phyloP scores from a whole-genome alignment of 495 filamentous ascomycete genomes.

The Monascus purpureus region DNA sequence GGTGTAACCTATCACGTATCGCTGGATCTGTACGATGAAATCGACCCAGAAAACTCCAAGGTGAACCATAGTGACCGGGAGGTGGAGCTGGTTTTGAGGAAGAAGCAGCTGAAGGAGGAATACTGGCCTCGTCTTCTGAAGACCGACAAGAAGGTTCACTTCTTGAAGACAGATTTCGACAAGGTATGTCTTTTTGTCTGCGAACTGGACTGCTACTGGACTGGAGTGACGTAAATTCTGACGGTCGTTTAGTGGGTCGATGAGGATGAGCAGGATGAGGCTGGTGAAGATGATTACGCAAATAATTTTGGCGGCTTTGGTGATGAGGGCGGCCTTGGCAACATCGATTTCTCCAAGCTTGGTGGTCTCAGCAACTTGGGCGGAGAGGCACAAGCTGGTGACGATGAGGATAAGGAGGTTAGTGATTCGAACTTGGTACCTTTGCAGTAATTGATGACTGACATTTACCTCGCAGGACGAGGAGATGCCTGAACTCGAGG shows the following conservation, averaged over 20 bases:
- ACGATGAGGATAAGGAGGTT: constrained; percentile 47
- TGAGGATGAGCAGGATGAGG: constrained; percentile 95
- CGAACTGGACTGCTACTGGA: constrained; percentile 1
- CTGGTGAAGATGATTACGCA: constrained; percentile 63
- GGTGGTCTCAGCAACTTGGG: constrained; percentile 49
- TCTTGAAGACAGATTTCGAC: constrained; percentile 97
- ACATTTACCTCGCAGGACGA: constrained; percentile 33
- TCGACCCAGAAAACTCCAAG: constrained; percentile 71
- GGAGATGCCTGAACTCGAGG: constrained; percentile 49
- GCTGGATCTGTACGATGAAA: constrained; percentile 83
- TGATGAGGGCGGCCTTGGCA: constrained; percentile 30
- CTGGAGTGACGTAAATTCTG: constrained; percentile 10
- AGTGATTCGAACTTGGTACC: constrained; percentile 19
- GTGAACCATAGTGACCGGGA: constrained; percentile 71
- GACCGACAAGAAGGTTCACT: constrained; percentile 78
- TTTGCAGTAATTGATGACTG: constrained; percentile 19
- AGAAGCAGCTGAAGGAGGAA: constrained; percentile 85
- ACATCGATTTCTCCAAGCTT: constrained; percentile 65
- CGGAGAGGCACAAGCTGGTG: constrained; percentile 34
- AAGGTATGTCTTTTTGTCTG: constrained; percentile 43
- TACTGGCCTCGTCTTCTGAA: constrained; percentile 94
- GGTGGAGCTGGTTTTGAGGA: constrained; percentile 78
- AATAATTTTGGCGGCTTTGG: constrained; percentile 55
- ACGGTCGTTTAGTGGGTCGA: constrained; percentile 69
- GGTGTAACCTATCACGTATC: constrained; percentile 66